phyloP scores from a whole-genome alignment of 441 rosid genomes.

The Jatropha podagrica region DNA sequence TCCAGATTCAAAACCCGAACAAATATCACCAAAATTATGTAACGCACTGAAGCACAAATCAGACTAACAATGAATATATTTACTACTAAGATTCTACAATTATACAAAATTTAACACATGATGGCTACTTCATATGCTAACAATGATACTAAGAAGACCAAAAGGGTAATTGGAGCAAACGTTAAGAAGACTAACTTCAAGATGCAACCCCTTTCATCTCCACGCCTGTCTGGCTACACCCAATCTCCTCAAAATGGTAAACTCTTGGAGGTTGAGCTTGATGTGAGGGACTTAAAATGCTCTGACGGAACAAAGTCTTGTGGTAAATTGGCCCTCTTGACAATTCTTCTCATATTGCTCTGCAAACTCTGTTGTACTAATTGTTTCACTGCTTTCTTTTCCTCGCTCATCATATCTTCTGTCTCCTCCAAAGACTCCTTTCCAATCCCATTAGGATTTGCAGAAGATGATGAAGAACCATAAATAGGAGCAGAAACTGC shows the following conservation, averaged over 20 bases:
- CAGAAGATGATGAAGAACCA: slow-evolving; percentile 57
- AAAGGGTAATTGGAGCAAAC: slow-evolving; percentile 9
- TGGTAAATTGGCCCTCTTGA: slow-evolving; percentile 91
- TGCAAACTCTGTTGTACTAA: slow-evolving; percentile 96
- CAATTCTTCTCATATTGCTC: slow-evolving; percentile 95
- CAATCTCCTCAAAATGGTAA: slow-evolving; percentile 70
- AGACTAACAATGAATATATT: slow-evolving; percentile 13
- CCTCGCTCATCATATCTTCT: slow-evolving; percentile 90
- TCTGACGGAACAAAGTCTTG: slow-evolving; percentile 96
- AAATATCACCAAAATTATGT: not conserved
- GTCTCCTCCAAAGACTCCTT: slow-evolving; percentile 54
- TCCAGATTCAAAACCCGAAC: slow-evolving; percentile 9
- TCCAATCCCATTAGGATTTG: slow-evolving; percentile 33
- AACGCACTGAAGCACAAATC: not conserved
- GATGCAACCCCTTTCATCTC: slow-evolving; percentile 23
- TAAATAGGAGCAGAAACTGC: slow-evolving; percentile 88
- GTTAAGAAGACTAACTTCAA: slow-evolving; percentile 43
- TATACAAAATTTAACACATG: slow-evolving; percentile 14
- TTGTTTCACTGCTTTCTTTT: slow-evolving; percentile 93
- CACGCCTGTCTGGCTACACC: not conserved
- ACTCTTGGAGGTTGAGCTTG: slow-evolving; percentile 92
- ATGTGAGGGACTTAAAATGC: slow-evolving; percentile 79
- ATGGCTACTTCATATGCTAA: slow-evolving; percentile 25
- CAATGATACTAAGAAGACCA: slow-evolving; percentile 22
- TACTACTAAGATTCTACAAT: slow-evolving; percentile 9